phyloP scores from a whole-genome alignment of 1,284 basidiomycete species.

The Apiotrichum gracile region DNA sequence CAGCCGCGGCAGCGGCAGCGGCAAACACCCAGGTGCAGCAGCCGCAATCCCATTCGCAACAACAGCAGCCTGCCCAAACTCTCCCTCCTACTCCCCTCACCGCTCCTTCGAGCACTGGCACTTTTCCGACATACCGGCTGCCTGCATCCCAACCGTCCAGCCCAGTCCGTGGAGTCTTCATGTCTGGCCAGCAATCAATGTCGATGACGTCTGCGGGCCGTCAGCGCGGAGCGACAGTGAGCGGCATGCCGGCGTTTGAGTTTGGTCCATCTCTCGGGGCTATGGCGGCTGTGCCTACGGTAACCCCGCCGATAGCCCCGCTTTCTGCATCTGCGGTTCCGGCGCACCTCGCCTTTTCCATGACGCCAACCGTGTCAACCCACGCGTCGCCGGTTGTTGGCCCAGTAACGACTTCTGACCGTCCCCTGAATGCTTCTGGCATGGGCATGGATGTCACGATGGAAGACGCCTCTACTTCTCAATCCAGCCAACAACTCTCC shows the following conservation, averaged over 20 bases:
- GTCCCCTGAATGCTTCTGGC: neutral
- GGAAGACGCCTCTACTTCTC: conserved; percentile 32
- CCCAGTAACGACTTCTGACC: conserved; percentile 3
- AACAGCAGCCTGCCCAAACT: neutral
- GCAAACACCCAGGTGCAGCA: no score
- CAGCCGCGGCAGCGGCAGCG: conserved; percentile 3
- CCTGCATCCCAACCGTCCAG: conserved; percentile 42
- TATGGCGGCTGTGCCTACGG: conserved; percentile 8
- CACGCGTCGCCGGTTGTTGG: neutral
- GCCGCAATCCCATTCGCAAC: neutral
- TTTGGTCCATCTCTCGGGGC: neutral
- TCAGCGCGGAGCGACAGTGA: conserved; percentile 40
- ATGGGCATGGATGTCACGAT: conserved; percentile 22
- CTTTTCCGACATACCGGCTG: conserved; percentile 21
- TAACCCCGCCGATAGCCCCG: neutral
- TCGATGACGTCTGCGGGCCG: conserved; percentile 20
- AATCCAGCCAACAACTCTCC: conserved; percentile 5
- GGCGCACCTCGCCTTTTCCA: conserved; percentile 31
- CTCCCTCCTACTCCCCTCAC: neutral
- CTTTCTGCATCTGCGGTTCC: conserved; percentile 24
- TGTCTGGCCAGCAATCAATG: conserved; percentile 23
- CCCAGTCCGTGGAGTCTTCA: conserved; percentile 31
- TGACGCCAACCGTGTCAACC: conserved; percentile 6
- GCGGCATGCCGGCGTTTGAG: conserved; percentile 28
- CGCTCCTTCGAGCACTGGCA: conserved; percentile 6